These are phyloP conservation scores for Cornus controversa DNA, from an alignment of 148 eudicot species.

Conservation along the genomic window DNA sequence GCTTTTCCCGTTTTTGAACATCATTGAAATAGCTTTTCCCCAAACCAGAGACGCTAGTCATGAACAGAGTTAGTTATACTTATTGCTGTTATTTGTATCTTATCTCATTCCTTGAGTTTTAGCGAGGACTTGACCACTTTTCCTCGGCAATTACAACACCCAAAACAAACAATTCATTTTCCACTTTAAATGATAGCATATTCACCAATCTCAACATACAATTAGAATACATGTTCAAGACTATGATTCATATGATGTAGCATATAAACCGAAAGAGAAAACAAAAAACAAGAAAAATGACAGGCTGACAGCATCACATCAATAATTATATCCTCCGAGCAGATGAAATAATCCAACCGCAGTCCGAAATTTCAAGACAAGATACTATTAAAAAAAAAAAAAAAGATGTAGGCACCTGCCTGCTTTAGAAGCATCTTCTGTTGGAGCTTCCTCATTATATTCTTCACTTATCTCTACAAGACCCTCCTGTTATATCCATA, in stretches of 20 bases:
- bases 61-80: too few species aligned
- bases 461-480: constrained; percentile 89
- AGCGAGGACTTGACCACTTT: neutral
- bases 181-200: neutral
- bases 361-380: neutral
- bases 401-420: constrained; percentile 31
- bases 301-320: neutral
- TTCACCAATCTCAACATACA: neutral
- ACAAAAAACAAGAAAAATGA: neutral
- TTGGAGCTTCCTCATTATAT: constrained; percentile 50
- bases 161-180: neutral
- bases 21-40: too few species aligned
- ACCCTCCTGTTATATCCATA: constrained; percentile 63
- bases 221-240: neutral
- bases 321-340: neutral
- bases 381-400: neutral
- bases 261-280: constrained; percentile 7
- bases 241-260: neutral
- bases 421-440: constrained; percentile 29
- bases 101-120: too few species aligned
- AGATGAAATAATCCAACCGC: neutral
- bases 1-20: too few species aligned
- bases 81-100: too few species aligned
- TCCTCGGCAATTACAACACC: neutral
- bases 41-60: too few species aligned